These are phyloP conservation scores for Aschersonia sp. DNA, from an alignment of 2,329 filamentous ascomycete species.

Conservation along the genomic window DNA sequence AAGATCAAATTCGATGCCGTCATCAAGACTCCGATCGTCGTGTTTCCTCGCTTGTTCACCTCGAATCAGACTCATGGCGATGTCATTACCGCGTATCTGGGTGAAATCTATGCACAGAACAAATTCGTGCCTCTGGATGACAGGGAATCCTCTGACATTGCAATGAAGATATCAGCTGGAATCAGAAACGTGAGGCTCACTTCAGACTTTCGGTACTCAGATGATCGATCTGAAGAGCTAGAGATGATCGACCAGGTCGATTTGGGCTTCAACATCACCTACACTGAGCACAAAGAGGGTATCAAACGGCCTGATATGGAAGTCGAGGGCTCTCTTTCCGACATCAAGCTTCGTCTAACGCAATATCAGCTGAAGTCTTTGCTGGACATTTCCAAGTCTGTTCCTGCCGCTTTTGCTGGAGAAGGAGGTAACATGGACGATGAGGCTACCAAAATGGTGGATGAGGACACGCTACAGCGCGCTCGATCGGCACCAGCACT, in stretches of 20 bases:
- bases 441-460: slow-evolving; percentile 60
- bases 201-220: slow-evolving; percentile 71
- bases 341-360: slow-evolving; percentile 79
- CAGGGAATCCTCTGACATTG: slow-evolving; percentile 54
- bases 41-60: slow-evolving; percentile 71
- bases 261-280: slow-evolving; percentile 80
- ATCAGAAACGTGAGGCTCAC: slow-evolving; percentile 87
- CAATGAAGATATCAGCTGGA: slow-evolving; percentile 81
- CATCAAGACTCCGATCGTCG: slow-evolving; percentile 88
- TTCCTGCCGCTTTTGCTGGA: slow-evolving; percentile 69
- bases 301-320: slow-evolving; percentile 78
- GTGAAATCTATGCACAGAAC: slow-evolving; percentile 95
- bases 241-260: slow-evolving; percentile 97
- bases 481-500: slow-evolving; percentile 22
- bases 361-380: slow-evolving; percentile 86
- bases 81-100: slow-evolving; percentile 79
- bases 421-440: slow-evolving; percentile 57
- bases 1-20: slow-evolving; percentile 90
- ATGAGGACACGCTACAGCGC: slow-evolving; percentile 34
- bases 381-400: slow-evolving; percentile 72
- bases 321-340: slow-evolving; percentile 81
- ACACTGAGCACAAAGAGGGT: slow-evolving; percentile 70
- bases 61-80: slow-evolving; percentile 61
- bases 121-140: slow-evolving; percentile 79
- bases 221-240: slow-evolving; percentile 63